Evolutionary conservation across 495 filamentous ascomycete genomes (phyloP), one percentile per base, ranked within the genome.

Genomic region (Polyplosphaeria fusca): DNA sequence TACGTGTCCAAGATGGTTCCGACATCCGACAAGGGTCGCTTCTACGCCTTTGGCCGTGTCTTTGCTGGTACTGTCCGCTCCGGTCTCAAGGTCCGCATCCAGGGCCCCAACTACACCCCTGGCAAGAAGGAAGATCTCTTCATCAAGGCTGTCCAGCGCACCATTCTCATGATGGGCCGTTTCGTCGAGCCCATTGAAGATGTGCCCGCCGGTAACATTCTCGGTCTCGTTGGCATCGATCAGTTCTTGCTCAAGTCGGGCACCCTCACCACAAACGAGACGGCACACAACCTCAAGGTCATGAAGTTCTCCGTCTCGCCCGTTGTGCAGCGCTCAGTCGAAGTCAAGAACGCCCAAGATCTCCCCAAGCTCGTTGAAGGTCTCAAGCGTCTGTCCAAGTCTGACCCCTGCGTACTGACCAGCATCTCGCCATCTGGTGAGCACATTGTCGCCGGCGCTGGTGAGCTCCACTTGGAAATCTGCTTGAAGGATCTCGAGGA

Each of bases 1-100:
- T 99, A 99, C 84, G 91, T 99, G 76, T 99, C 93, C 71, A 99
- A 99, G 87, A 99, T 99, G 93, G 94, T 99, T 65, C 93, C 93
- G 68, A 97, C 93, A 60, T 92, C 91, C 70, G 93, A 99, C 73
- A 97, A 96, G 85, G 94, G 93, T 77, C 92, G 93, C 79, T 99
- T 99, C 89, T 99, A 95, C 80, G 93, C 93, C 75, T 99, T 99
- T 80, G 93, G 93, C 77, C 94, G 93, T 91, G 93, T 99, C 76
- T 99, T 97, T 84, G 76, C 94, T 61, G 93, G 93, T 84, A 96
- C 90, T 70, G 93, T 96, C 79, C 79, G 80, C 66, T 99, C 93
- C 58, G 94, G 94, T 76, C 78, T 99, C 67, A 97, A 97, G 85
- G 93, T 99, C 84, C 93, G 94, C 79, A 99, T 99, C 76, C 93